A percentile compares a stretch with the other conserved stretches of the same genome.
Evolutionary conservation across 1,284 basidiomycete genomes (phyloP).

Genomic region (Prillingera fragicola): DNA sequence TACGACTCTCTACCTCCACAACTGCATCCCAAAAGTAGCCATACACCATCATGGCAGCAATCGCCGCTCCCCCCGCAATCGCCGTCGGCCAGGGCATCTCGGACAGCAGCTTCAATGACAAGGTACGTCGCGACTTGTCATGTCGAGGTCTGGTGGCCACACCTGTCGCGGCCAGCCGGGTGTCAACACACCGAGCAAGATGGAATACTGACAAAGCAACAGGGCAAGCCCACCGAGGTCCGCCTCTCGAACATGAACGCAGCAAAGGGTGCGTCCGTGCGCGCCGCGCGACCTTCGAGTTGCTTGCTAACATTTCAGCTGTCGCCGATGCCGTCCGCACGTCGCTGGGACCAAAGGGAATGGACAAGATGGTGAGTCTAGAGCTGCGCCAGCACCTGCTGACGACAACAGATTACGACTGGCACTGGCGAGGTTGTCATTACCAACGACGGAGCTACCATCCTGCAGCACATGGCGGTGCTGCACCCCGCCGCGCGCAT

Average conservation of each 20-base stretch:
- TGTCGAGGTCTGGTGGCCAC: too few relatives aligned
- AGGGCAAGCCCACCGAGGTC: conserved; percentile 61
- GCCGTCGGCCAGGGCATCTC: conserved; percentile 25
- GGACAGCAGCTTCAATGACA: conserved; percentile 40
- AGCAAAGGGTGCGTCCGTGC: conserved; percentile 66
- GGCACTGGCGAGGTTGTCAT: conserved; percentile 94
- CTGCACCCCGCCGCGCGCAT: conserved; percentile 51
- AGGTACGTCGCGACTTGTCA: conserved; percentile 25
- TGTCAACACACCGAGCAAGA: too few relatives aligned
- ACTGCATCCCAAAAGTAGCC: not conserved
- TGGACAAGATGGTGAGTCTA: conserved; percentile 92
- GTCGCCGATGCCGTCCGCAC: conserved; percentile 97
- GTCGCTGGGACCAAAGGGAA: conserved; percentile 92
- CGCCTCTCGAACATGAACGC: conserved; percentile 92
- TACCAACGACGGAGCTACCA: conserved; percentile 98
- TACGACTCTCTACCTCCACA: not conserved
- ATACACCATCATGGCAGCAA: conserved; percentile 23
- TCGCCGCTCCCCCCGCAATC: conserved; percentile 17
- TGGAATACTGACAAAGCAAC: conserved; percentile 12
- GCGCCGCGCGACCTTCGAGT: not conserved
- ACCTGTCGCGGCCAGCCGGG: not conserved
- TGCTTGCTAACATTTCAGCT: conserved; percentile 54
- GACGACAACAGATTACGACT: conserved; percentile 77
- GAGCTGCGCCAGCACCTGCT: not conserved
- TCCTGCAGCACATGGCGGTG: conserved; percentile 94